A percentile compares a stretch with the other conserved stretches of the same genome.
phyloP scores from a whole-genome alignment of 2,329 filamentous ascomycete genomes.

The Dactylellina haptotyla region DNA sequence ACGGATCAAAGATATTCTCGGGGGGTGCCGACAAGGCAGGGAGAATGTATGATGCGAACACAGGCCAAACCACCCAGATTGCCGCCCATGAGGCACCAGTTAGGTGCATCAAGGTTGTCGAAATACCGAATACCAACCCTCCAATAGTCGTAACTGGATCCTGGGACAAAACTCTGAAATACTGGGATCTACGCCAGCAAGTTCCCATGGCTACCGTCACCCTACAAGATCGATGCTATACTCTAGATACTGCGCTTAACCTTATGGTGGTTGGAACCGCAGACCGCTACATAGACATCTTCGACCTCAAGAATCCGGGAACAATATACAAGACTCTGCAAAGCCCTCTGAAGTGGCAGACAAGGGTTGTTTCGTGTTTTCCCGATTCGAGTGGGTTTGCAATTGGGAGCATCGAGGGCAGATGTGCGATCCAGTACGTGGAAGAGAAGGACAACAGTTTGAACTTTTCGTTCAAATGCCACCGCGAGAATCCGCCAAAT shows the following conservation, averaged over 20 bases:
- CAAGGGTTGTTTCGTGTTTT: conserved; percentile 93
- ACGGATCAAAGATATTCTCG: conserved; percentile 87
- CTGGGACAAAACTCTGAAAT: conserved; percentile 90
- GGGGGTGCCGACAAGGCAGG: conserved; percentile 91
- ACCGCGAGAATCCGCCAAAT: conserved; percentile 78
- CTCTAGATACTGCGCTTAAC: conserved; percentile 88
- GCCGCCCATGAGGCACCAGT: conserved; percentile 87
- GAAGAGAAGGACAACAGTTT: conserved; percentile 90
- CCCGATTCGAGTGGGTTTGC: conserved; percentile 90
- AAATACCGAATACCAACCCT: conserved; percentile 71
- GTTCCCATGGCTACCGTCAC: conserved; percentile 73
- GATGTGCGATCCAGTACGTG: conserved; percentile 97
- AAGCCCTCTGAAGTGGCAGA: conserved; percentile 98
- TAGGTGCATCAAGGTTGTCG: conserved; percentile 79
- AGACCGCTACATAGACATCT: conserved; percentile 93
- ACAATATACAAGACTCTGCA: conserved; percentile 97
- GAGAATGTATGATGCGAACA: conserved; percentile 83
- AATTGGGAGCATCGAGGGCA: conserved; percentile 94
- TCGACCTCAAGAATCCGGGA: conserved; percentile 86
- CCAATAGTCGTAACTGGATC: conserved; percentile 91
- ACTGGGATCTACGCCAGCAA: conserved; percentile 80
- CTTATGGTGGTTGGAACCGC: conserved; percentile 91
- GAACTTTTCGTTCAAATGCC: conserved; percentile 98
- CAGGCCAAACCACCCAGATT: conserved; percentile 75
- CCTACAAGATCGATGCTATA: conserved; percentile 83